Base-by-base conservation (phyloP, 306 rosid species). In the Cicer cuneatum region DNA sequence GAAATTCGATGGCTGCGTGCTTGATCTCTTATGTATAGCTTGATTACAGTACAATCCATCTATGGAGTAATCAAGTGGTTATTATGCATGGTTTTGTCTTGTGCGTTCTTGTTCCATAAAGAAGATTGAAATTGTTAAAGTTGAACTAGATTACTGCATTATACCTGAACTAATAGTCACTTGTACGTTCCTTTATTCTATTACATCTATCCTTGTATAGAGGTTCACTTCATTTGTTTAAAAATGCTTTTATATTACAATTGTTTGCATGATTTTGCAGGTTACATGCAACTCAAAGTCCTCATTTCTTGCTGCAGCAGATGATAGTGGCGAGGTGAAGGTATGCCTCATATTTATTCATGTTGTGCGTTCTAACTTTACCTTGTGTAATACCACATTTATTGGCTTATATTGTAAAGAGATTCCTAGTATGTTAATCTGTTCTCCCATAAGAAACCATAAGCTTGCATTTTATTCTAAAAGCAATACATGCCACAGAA, bases 291-390 rank as follows among this genome's bases (percentile, higher is more conserved):
- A 82, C 86, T 81, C 87, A 19, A 88, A 71, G 75, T 85, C 96
- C 35, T 84, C 97, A 47, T 93, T 91, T 84, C 93, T 93, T 66
- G 98, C 98, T 78, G 96, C 98, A 46, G 90, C 98, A 14, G 98
- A 93, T 53, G 98, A 93, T 78, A 77, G 90, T 5, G 98, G 98
- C 41, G 97, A 93, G 81, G 84, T 93, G 70, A 93, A 93, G 93
- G 98, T 93, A 80, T 82, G 74, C 58, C 47, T 68, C 56, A 9
- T 47, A 65, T 76, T 64, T 65, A 49, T 72, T 51, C 60, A 45
- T 66, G 72, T 53, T 66, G 33, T 15, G 12, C 4, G 24, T 49
- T 51, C 19, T 70, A 13, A 7, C 43, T 60, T 79, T 66, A 11
- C 46, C 24, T 14, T 38, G 1, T 82, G 43, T 52, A 51, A 72